Base-by-base conservation (phyloP, 1,139 yeast genomes). In the Lodderomyces margitis region DNA sequence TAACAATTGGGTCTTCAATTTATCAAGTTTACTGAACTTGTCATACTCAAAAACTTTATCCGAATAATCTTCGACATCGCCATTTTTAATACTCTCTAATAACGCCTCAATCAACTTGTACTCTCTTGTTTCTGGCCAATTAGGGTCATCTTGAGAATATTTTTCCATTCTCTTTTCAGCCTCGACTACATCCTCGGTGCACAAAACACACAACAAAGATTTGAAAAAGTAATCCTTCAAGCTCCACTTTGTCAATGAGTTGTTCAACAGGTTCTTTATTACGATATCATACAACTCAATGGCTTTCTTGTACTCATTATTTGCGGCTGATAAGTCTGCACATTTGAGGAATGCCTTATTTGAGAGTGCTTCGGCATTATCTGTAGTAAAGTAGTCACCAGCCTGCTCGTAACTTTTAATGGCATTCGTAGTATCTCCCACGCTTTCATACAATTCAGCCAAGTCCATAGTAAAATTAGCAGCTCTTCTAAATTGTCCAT, bases 401-500 rank as follows among this genome's bases (percentile, higher is more conserved):
- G 98, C 97, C 54, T 85, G 87, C 58, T 89, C 95, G 61, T 86
- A 92, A 21, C 92, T 80, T 45, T 74, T 73, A 42, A 85, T 75
- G 3, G 98, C 97, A 51, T 77, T 77, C 14, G 74, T 70, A 20
- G 67, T 62, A 56, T 91, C 95, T 42, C 77, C 76, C 28, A 86
- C 68, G 38, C 75, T 75, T 62, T 92, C 98, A 59, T 87, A 88
- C 37, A 92, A 65, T 51, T 82, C 92, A 3, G 91, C 98, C 55
- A 92, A 74, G 59, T 92, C 98, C 73, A 85, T 80, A 56, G 92
- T 85, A 65, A 87, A 91, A 59, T 88, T 88, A 15, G 98, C 98
- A 17, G 96, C 96, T 59, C 98, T 76, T 59, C 98, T 81, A 66
- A 92, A 94, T 59, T 91, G 96, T 11, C 98, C 98, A 51, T 89